These are phyloP conservation scores for Petunia secreta DNA, from an alignment of 257 asterid genomes.

Conservation along the genomic window DNA sequence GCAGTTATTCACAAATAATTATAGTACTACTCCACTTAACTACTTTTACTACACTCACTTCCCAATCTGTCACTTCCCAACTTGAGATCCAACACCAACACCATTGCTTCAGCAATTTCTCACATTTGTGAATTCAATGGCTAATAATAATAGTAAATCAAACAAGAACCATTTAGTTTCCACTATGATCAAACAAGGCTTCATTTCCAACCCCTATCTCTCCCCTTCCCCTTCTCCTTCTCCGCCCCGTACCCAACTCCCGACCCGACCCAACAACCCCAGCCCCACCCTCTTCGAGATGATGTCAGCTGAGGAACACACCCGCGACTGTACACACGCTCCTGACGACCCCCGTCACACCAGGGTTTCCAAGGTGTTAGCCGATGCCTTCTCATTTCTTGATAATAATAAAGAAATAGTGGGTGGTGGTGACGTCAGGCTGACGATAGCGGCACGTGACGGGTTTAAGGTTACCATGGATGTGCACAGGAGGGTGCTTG, in stretches of 20 bases:
- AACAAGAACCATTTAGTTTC: constrained; percentile 61
- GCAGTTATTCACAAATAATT: constrained; percentile 24
- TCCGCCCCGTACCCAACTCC: constrained; percentile 50
- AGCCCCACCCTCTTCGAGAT: constrained; percentile 81
- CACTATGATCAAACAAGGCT: constrained; percentile 87
- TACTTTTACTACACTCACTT: background rate
- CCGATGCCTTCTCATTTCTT: constrained; percentile 30
- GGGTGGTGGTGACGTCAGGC: constrained; percentile 72
- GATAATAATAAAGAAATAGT: constrained; percentile 15
- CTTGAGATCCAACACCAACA: constrained; percentile 44
- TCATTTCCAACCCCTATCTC: constrained; percentile 72
- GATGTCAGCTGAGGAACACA: constrained; percentile 67
- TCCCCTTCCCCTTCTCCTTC: constrained; percentile 47
- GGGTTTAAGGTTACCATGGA: constrained; percentile 64
- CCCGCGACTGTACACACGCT: constrained; percentile 51
- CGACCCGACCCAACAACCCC: constrained; percentile 35
- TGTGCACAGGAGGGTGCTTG: constrained; percentile 73
- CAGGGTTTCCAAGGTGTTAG: constrained; percentile 56
- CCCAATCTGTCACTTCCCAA: constrained; percentile 14
- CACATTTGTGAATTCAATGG: constrained; percentile 40
- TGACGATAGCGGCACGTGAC: constrained; percentile 59
- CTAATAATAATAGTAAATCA: constrained; percentile 38
- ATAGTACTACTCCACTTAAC: background rate
- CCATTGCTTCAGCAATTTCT: background rate
- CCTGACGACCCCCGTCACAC: constrained; percentile 44